These are phyloP conservation scores for Globisporangium recalcitrans DNA, from an alignment of 352 stramenopile genomes.

Conservation along the genomic window DNA sequence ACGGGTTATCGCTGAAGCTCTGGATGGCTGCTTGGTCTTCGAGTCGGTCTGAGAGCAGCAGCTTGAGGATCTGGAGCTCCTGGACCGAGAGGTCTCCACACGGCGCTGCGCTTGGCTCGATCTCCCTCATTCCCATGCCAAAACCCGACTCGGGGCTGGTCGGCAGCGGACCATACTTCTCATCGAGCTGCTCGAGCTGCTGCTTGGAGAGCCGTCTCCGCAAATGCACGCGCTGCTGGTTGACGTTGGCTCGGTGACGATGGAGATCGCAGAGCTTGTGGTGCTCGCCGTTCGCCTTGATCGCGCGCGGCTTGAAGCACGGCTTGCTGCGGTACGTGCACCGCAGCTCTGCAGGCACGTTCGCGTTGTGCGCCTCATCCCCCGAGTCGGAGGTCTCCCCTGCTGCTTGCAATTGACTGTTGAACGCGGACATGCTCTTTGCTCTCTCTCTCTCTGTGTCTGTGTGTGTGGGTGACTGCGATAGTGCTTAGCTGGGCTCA, in stretches of 20 bases:
- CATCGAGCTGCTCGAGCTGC: conserved; percentile 16
- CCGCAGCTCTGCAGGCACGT: conserved; percentile 1
- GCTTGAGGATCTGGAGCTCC: conserved; percentile 13
- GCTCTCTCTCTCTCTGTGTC: background rate
- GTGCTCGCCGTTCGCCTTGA: conserved; percentile 29
- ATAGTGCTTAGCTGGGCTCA: background rate
- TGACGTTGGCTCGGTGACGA: conserved; percentile 22
- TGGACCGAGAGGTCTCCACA: conserved; percentile 10
- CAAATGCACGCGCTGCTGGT: conserved; percentile 19
- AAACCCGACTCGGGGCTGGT: background rate
- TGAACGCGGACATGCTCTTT: background rate
- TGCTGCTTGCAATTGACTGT: background rate
- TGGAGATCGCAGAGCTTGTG: conserved; percentile 29
- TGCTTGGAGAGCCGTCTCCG: conserved; percentile 13
- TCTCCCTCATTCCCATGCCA: background rate
- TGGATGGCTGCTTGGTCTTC: conserved; percentile 4
- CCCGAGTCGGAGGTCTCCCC: background rate
- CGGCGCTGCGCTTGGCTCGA: conserved; percentile 14
- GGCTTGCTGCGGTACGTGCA: conserved; percentile 45
- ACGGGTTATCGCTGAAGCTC: background rate
- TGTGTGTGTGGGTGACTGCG: background rate
- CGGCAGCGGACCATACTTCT: conserved; percentile 14
- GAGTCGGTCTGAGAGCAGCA: conserved; percentile 13
- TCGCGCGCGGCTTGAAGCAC: conserved; percentile 32
- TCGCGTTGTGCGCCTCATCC: background rate